Evolutionary conservation across 2,329 filamentous ascomycete genomes (phyloP).

Genomic region (Curvularia sp.): DNA sequence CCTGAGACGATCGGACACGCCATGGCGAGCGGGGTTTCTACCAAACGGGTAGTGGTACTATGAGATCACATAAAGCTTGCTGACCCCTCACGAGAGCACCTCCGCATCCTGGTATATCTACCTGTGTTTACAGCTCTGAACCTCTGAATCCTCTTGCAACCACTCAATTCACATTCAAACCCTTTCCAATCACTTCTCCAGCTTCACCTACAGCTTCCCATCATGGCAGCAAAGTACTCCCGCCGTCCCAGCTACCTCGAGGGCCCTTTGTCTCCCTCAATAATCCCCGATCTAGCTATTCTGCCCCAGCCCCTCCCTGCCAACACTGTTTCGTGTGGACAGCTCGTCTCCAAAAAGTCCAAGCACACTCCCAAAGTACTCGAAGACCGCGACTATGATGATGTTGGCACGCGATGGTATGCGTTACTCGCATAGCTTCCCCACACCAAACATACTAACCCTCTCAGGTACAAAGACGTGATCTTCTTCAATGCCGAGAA

Average conservation of each 20-base stretch:
- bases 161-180: neutral
- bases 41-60: slow-evolving; percentile 32
- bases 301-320: slow-evolving; percentile 41
- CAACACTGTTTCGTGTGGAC: slow-evolving; percentile 38
- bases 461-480: slow-evolving; percentile 42
- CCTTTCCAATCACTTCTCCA: neutral
- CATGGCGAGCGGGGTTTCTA: slow-evolving; percentile 34
- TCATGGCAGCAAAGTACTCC: slow-evolving; percentile 39
- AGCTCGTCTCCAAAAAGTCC: slow-evolving; percentile 41
- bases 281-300: slow-evolving; percentile 43
- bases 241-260: slow-evolving; percentile 37
- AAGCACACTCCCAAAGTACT: slow-evolving; percentile 39
- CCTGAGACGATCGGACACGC: slow-evolving; percentile 30
- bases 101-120: slow-evolving; percentile 24
- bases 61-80: slow-evolving; percentile 47
- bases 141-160: slow-evolving; percentile 9
- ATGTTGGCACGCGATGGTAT: slow-evolving; percentile 44
- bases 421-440: neutral
- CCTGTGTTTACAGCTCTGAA: slow-evolving; percentile 19
- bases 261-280: slow-evolving; percentile 40
- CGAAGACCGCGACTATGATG: slow-evolving; percentile 46
- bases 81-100: slow-evolving; percentile 44
- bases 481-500: slow-evolving; percentile 37
- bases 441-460: neutral
- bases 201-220: slow-evolving; percentile 14